A percentile compares a stretch with the other conserved stretches of the same genome.
Conservation (phyloP, 169 alveolate genomes). For the Perkinsus marinus region DNA sequence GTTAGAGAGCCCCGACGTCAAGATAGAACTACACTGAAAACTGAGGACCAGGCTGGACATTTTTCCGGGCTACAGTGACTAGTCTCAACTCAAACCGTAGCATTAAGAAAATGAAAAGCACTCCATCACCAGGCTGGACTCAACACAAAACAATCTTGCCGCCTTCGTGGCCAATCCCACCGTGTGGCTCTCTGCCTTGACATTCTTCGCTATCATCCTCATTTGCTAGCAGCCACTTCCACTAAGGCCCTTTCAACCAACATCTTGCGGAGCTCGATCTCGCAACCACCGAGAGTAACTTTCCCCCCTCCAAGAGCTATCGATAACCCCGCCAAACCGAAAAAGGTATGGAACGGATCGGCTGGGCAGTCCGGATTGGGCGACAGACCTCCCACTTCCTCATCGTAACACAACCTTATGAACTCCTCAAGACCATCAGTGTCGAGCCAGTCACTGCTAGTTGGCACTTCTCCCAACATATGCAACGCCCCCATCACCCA, state of each 20-base stretch:
- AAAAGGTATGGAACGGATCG: not conserved
- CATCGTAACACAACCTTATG: not conserved
- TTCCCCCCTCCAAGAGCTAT: not conserved
- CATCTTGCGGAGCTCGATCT: not conserved
- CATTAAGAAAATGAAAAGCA: too few relatives aligned
- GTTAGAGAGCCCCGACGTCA: too few relatives aligned
- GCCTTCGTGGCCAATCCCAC: too few relatives aligned
- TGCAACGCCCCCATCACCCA: not conserved
- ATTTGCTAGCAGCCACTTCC: not conserved
- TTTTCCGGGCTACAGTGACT: too few relatives aligned
- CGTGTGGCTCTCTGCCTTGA: too few relatives aligned
- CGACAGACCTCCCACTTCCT: not conserved
- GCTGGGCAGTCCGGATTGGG: not conserved
- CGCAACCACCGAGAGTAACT: not conserved
- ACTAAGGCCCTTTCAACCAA: not conserved
- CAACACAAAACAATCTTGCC: too few relatives aligned
- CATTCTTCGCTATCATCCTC: not conserved
- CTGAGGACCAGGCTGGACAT: too few relatives aligned
- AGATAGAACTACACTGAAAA: too few relatives aligned
- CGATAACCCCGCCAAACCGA: not conserved
- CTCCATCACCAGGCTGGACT: too few relatives aligned
- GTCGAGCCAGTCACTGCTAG: not conserved
- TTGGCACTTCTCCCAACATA: not conserved
- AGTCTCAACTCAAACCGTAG: too few relatives aligned
- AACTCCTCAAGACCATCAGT: not conserved